Evolutionary conservation across 2,329 filamentous ascomycete species (phyloP), one percentile per base, ranked within the genome.

Genomic region (Nothopassalora personata): DNA sequence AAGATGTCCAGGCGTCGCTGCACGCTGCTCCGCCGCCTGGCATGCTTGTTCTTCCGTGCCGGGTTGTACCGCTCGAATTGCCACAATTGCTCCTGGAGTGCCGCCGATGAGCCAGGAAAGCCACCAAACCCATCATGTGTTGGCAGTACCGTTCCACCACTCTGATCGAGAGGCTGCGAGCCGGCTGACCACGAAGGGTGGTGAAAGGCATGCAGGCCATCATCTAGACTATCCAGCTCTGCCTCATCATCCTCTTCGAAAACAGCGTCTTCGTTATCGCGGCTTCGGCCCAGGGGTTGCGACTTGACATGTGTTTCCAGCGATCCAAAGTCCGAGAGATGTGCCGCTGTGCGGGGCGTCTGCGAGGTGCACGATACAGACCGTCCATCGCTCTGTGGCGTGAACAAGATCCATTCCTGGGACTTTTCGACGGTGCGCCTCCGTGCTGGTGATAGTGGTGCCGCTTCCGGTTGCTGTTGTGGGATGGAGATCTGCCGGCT

Each of bases 331-430:
- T 93, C 90, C 73, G 90, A 95, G 56, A 88, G 78, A 61, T 84
- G 86, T 43, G 90, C 94, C 30, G 86, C 80, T 47, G 85, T 88
- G 73, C 71, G 88, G 79, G 74, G 83, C 65, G 78, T 92, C 71
- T 74, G 86, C 50, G 86, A 85, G 39, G 89, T 86, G 60, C 83
- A 86, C 48, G 86, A 90, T 54, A 86, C 81, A 19, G 88, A 87
- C 34, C 80, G 77, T 60, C 81, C 82, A 63, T 86, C 90, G 9
- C 74, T 71, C n/a, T 70, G 68, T 0, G 79, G 79, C 7, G 91
- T 90, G 79, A 99, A 99, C 64, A 99, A 85, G 56, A 97, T 88
- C 94, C 94, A 99, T 83, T 96, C 93, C 74, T 94, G 88, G 11
- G 90, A 88, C 65, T 92, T 88, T 61, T 89, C 85, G 60, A 85